Evolutionary conservation across 2,329 filamentous ascomycete species (phyloP).

Genomic region (Stachybotrys echinatus): DNA sequence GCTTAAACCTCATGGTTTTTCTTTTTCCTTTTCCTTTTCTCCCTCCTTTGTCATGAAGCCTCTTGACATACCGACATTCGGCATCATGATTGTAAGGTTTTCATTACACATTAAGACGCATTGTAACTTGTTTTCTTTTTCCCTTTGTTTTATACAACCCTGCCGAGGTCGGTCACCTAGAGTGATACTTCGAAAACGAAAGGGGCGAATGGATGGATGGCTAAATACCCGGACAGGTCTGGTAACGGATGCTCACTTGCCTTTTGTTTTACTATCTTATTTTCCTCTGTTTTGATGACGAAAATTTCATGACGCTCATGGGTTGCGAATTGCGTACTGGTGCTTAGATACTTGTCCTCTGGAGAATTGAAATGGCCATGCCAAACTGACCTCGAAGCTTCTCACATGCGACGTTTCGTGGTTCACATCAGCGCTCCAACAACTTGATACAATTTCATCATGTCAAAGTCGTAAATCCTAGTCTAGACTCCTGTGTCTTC

Average conservation of each 20-base stretch:
- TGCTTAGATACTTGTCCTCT: not conserved
- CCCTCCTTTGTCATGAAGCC: no score
- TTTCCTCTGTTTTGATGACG: not conserved
- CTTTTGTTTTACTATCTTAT: not conserved
- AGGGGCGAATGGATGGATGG: not conserved
- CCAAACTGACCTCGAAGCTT: not conserved
- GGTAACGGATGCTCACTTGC: not conserved
- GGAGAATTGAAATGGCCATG: not conserved
- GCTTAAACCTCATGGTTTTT: conserved; percentile 19
- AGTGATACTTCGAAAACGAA: not conserved
- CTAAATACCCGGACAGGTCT: not conserved
- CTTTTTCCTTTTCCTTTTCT: not conserved
- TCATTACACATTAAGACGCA: no score
- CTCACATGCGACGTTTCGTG: not conserved
- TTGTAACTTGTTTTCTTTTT: no score
- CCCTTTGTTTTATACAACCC: no score
- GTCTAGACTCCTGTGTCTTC: no score
- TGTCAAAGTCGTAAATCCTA: no score
- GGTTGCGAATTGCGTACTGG: not conserved
- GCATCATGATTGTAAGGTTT: no score
- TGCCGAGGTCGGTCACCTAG: no score
- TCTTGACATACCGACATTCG: no score
- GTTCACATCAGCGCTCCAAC: not conserved
- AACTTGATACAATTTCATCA: no score
- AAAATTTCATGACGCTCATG: not conserved